Evolutionary conservation across 352 stramenopile genomes (phyloP).

Genomic region (Globisporangium spiculum): DNA sequence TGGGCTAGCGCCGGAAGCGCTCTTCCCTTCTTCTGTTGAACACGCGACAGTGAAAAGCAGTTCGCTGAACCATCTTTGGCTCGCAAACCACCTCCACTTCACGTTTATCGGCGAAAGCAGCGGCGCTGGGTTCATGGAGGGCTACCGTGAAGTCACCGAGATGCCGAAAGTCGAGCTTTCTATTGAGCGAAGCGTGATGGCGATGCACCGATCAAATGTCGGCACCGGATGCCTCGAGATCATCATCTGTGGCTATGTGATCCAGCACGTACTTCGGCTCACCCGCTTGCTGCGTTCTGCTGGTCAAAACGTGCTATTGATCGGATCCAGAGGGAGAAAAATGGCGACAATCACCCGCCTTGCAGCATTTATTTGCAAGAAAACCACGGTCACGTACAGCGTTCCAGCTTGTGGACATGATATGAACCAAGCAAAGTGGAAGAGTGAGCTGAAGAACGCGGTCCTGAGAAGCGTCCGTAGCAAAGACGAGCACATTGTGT

Average conservation of each 20-base stretch:
- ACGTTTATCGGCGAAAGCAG: constrained; percentile 54
- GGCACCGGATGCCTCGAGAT: constrained; percentile 39
- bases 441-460: constrained; percentile 28
- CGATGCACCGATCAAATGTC: constrained; percentile 36
- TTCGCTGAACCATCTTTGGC: constrained; percentile 30
- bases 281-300: constrained; percentile 38
- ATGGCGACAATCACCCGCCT: constrained; percentile 51
- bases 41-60: constrained; percentile 16
- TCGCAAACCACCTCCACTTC: constrained; percentile 48
- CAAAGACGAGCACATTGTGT: constrained; percentile 36
- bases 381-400: constrained; percentile 26
- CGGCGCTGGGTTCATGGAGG: constrained; percentile 32
- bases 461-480: constrained; percentile 41
- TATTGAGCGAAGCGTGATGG: constrained; percentile 56
- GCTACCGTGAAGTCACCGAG: constrained; percentile 59
- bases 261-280: constrained; percentile 57
- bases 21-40: constrained; percentile 29
- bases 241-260: constrained; percentile 48
- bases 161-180: constrained; percentile 47
- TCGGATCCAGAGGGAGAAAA: constrained; percentile 45
- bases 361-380: constrained; percentile 55
- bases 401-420: constrained; percentile 4
- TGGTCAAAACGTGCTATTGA: constrained; percentile 39
- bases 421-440: constrained; percentile 26
- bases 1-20: constrained; percentile 32